Conservation (phyloP, 2,329 filamentous ascomycete species). For the Mycocentrospora acerina region DNA sequence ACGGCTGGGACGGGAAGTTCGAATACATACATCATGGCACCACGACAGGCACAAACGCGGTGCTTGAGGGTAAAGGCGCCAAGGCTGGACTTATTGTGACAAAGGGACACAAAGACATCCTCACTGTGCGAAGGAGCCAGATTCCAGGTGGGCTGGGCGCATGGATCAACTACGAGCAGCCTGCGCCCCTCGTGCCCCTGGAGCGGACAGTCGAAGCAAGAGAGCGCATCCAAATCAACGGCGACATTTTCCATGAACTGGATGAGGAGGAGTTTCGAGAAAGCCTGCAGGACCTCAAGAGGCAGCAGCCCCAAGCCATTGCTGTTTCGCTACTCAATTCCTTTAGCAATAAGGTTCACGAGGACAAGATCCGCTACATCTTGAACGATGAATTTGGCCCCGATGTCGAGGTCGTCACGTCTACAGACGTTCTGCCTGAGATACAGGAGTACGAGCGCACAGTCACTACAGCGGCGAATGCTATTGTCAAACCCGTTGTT, state of each 20-base stretch:
- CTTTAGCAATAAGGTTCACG: constrained; percentile 48
- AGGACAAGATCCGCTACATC: constrained; percentile 42
- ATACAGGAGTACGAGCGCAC: constrained; percentile 54
- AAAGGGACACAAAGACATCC: constrained; percentile 52
- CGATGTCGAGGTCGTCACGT: constrained; percentile 49
- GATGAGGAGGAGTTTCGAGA: constrained; percentile 44
- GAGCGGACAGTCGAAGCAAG: constrained; percentile 51
- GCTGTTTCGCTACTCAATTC: constrained; percentile 52
- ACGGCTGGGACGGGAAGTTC: constrained; percentile 49
- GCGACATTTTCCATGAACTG: constrained; percentile 44
- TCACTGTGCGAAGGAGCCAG: constrained; percentile 50
- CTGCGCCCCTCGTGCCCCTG: constrained; percentile 52
- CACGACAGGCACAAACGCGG: constrained; percentile 53
- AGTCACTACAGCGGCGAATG: constrained; percentile 52
- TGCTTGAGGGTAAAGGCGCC: constrained; percentile 54
- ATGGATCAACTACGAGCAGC: constrained; percentile 53
- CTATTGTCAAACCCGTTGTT: constrained; percentile 51
- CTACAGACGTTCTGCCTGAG: constrained; percentile 50
- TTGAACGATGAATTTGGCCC: constrained; percentile 48
- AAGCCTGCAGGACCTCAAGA: constrained; percentile 42
- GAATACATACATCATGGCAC: constrained; percentile 54
- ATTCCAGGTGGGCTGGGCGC: constrained; percentile 55
- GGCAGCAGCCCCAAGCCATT: constrained; percentile 48
- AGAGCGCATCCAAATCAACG: constrained; percentile 49
- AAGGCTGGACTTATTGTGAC: constrained; percentile 52